Percentiles rank a stretch among this genome's conserved stretches.
These are phyloP conservation scores for Nannizziopsis barbatae DNA, from an alignment of 2,329 filamentous ascomycete species.

Conservation along the genomic window DNA sequence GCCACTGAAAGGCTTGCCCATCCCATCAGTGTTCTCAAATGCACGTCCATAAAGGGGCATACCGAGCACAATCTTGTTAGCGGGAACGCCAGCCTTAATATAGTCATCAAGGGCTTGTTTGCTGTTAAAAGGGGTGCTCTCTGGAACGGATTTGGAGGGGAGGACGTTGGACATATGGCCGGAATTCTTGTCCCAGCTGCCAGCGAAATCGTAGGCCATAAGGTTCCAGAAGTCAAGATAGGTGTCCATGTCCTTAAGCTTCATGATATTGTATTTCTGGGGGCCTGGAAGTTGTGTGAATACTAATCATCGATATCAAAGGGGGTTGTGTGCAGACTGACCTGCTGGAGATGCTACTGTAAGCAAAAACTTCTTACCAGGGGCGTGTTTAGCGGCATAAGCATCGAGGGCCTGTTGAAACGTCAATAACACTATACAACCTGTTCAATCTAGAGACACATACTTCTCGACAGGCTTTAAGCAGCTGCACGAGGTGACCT, in stretches of 20 bases:
- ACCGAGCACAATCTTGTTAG: slow-evolving; percentile 70
- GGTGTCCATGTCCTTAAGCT: slow-evolving; percentile 36
- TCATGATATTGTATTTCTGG: slow-evolving; percentile 34
- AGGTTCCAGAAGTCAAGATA: slow-evolving; percentile 44
- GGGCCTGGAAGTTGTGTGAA: slow-evolving; percentile 25
- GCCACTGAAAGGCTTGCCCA: slow-evolving; percentile 57
- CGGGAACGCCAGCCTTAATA: slow-evolving; percentile 49
- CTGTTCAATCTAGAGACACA: slow-evolving; percentile 1
- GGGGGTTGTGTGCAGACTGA: slow-evolving; percentile 11
- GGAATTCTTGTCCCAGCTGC: slow-evolving; percentile 61
- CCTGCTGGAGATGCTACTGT: slow-evolving; percentile 39
- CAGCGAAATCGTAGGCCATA: slow-evolving; percentile 85
- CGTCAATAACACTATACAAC: not conserved
- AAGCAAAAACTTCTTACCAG: slow-evolving; percentile 35
- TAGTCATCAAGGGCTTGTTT: slow-evolving; percentile 62
- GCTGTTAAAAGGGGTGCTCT: slow-evolving; percentile 67
- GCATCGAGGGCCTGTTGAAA: slow-evolving; percentile 28
- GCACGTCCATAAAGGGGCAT: slow-evolving; percentile 88
- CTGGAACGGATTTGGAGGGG: slow-evolving; percentile 45
- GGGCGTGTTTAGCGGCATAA: slow-evolving; percentile 32
- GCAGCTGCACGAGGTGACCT: slow-evolving; percentile 26
- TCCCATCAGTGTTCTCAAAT: slow-evolving; percentile 67
- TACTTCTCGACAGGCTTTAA: slow-evolving; percentile 26
- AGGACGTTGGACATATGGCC: slow-evolving; percentile 77
- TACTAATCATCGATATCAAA: not conserved